phyloP scores from a whole-genome alignment of 2,329 filamentous ascomycete genomes.

The Stromatinia cepivora region DNA sequence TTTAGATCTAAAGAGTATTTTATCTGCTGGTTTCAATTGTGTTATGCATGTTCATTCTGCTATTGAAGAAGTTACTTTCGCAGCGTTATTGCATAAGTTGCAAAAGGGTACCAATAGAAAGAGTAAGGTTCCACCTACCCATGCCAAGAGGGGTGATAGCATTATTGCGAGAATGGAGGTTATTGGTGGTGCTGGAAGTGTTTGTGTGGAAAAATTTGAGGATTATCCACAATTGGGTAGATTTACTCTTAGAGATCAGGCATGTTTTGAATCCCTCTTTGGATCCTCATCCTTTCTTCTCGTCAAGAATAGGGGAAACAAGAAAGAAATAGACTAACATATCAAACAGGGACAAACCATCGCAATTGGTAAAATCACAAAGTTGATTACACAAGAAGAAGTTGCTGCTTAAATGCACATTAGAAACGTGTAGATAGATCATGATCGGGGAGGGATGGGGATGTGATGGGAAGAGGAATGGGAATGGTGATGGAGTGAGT shows the following conservation, averaged over 20 bases:
- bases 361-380: slow-evolving; percentile 98
- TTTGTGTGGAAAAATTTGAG: slow-evolving; percentile 93
- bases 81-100: slow-evolving; percentile 83
- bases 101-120: slow-evolving; percentile 93
- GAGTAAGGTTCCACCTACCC: slow-evolving; percentile 89
- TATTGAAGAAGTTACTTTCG: slow-evolving; percentile 95
- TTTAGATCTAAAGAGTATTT: slow-evolving; percentile 89
- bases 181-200: slow-evolving; percentile 77
- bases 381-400: slow-evolving; percentile 60
- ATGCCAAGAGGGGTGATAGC: slow-evolving; percentile 76
- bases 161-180: slow-evolving; percentile 93
- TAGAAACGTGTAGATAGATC: background rate
- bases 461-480: background rate
- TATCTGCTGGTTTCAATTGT: slow-evolving; percentile 95
- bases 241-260: slow-evolving; percentile 86
- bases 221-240: slow-evolving; percentile 93
- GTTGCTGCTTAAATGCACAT: slow-evolving; percentile 19
- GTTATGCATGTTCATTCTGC: slow-evolving; percentile 96
- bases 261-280: slow-evolving; percentile 44
- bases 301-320: background rate
- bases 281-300: too few species aligned
- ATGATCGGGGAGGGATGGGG: background rate
- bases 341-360: slow-evolving; percentile 85
- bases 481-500: background rate
- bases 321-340: slow-evolving; percentile 27